phyloP scores from a whole-genome alignment of 2,329 filamentous ascomycete genomes.

The Fusarium bactridioides region DNA sequence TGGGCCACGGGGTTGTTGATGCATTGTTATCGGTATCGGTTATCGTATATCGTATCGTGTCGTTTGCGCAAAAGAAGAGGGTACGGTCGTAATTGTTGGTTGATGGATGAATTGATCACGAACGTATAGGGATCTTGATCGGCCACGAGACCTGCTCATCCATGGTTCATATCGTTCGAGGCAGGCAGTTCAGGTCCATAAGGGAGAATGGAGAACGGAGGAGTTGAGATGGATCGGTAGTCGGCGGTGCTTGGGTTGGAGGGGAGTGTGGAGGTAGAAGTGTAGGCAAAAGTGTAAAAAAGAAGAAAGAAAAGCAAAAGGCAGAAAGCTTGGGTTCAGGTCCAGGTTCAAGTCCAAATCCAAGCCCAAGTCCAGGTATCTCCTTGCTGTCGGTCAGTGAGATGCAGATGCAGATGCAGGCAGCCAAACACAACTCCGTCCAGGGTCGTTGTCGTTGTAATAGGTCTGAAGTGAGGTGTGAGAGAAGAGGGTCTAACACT shows the following conservation, averaged over 20 bases:
- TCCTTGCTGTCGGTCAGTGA: constrained; percentile 28
- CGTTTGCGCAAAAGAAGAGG: constrained; percentile 2
- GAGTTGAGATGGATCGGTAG: constrained; percentile 7
- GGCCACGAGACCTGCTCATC: constrained; percentile 46
- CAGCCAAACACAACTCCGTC: constrained; percentile 30
- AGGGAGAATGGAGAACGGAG: background rate
- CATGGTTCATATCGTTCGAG: constrained; percentile 44
- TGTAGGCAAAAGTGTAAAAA: constrained; percentile 29
- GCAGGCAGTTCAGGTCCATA: constrained; percentile 1
- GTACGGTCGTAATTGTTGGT: background rate
- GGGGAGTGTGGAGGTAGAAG: constrained; percentile 14
- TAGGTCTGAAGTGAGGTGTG: constrained; percentile 19
- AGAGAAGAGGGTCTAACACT: constrained; percentile 32
- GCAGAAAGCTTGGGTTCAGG: constrained; percentile 6
- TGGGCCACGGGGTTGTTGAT: constrained; percentile 84
- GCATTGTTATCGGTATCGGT: constrained; percentile 68
- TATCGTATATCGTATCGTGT: background rate
- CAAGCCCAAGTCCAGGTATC: background rate
- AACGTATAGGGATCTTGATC: constrained; percentile 44
- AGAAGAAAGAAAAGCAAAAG: background rate
- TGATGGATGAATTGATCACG: constrained; percentile 38
- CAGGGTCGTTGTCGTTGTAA: constrained; percentile 32
- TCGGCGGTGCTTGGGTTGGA: constrained; percentile 9
- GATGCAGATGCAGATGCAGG: constrained; percentile 36
- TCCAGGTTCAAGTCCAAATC: background rate